Base-by-base conservation (phyloP, 148 eudicot genomes). In the Amaranthus hypochondriacus region DNA sequence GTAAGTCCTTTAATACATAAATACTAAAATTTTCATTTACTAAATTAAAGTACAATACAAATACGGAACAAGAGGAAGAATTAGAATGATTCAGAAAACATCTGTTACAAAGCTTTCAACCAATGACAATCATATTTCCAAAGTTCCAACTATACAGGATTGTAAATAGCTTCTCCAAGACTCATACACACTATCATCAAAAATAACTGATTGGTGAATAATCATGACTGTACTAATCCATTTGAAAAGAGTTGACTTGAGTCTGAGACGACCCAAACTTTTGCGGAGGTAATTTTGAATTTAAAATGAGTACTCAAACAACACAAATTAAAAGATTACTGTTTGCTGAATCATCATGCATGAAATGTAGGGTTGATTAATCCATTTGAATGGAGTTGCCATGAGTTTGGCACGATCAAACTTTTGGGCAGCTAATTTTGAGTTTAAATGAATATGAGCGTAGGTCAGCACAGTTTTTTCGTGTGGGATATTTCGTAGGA, bases 21-120 rank as follows among this genome's bases (percentile, higher is more conserved):
- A 28, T 28, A 28, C 39, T 28, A 28, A 28, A 28, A 28, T 28
- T 28, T 28, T 28, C 39, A 28, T 46, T 64, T 49, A 28, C 44
- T 42, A 58, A 5, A 28, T 58, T 49, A 49, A 21, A 15, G 12
- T 42, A 75, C 18, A 58, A 70, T 44, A 72, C 54, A 51, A 56
- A 48, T 42, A 47, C 39, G 48, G 59, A 43, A 56, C 5, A 57
- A 48, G 46, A 56, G 39, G 42, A 28, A 18, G 48, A 54, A 7
- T 44, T 63, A n/a, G 7, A 44, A 58, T 8, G 7, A 11, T 59
- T 21, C 57, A 54, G 10, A 9, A 48, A 52, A 9, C 28, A 3
- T 15, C 9, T 48, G 28, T 11, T 68, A 78, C 53, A 73, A 43
- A 51, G 13, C 48, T n/a, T 28, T 62, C 60, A 42, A 72, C 6